Conservation (phyloP, 495 filamentous ascomycete species). For the Xylaria palmicola region DNA sequence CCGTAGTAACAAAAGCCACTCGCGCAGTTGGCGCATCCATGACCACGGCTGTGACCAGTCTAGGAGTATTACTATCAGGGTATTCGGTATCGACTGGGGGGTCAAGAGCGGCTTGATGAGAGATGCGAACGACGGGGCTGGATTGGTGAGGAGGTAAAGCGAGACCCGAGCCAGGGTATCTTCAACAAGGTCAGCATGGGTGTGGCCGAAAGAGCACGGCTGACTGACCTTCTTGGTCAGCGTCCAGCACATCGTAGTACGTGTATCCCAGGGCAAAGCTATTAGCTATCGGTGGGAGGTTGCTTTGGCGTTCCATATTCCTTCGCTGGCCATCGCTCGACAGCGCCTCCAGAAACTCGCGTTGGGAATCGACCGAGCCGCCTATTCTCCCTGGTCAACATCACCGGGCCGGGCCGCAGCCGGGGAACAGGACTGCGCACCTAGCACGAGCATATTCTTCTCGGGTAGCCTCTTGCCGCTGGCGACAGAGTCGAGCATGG, state of each 20-base stretch:
- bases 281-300: constrained; percentile 81
- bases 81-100: constrained; percentile 80
- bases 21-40: constrained; percentile 82
- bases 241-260: constrained; percentile 91
- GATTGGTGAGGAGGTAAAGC: constrained; percentile 81
- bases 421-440: constrained; percentile 44
- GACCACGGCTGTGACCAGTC: constrained; percentile 93
- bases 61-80: constrained; percentile 80
- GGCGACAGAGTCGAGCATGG: constrained; percentile 86
- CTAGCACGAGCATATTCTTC: constrained; percentile 86
- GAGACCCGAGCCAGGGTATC: constrained; percentile 91
- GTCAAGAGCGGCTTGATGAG: constrained; percentile 85
- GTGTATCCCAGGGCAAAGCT: constrained; percentile 93
- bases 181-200: constrained; percentile 30
- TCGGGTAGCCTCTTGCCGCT: constrained; percentile 88
- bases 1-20: constrained; percentile 82
- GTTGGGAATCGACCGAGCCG: constrained; percentile 83
- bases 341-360: constrained; percentile 83
- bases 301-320: constrained; percentile 58
- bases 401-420: constrained; percentile 10
- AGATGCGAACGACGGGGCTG: constrained; percentile 77
- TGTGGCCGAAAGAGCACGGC: neutral
- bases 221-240: constrained; percentile 81
- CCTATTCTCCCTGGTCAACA: constrained; percentile 50
- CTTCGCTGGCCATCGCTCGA: constrained; percentile 61